Evolutionary conservation across 345 rosid species (phyloP).

Genomic region (Eucalyptus guilfoylei): DNA sequence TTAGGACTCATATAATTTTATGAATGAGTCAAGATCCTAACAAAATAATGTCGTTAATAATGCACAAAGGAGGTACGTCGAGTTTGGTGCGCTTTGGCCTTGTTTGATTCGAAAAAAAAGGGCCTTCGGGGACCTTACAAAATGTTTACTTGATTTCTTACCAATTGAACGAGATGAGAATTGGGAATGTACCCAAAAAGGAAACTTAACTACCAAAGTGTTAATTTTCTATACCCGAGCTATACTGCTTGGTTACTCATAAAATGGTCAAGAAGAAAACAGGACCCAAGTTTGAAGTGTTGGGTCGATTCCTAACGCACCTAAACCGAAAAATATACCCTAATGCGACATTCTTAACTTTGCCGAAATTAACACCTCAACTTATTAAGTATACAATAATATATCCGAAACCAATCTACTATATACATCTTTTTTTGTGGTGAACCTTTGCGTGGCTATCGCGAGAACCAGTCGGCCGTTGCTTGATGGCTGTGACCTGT

Average conservation of each 20-base stretch:
- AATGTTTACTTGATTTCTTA: neutral
- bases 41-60: neutral
- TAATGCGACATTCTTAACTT: neutral
- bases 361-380: neutral
- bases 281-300: neutral
- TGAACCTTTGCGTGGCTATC: neutral
- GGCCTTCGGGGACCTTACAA: neutral
- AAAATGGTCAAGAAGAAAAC: neutral
- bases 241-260: neutral
- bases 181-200: neutral
- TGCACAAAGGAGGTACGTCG: neutral
- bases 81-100: neutral
- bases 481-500: neutral
- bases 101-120: neutral
- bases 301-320: neutral
- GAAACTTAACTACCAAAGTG: neutral
- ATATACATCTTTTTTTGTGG: neutral
- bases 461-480: neutral
- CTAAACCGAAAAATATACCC: neutral
- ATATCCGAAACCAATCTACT: neutral
- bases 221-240: neutral
- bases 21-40: neutral
- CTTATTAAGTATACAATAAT: neutral
- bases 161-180: neutral
- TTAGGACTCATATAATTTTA: neutral